Percentiles rank a stretch among this genome's conserved stretches.
Evolutionary conservation across 2,329 filamentous ascomycete genomes (phyloP).

Genomic region (Fusarium marasasianum): DNA sequence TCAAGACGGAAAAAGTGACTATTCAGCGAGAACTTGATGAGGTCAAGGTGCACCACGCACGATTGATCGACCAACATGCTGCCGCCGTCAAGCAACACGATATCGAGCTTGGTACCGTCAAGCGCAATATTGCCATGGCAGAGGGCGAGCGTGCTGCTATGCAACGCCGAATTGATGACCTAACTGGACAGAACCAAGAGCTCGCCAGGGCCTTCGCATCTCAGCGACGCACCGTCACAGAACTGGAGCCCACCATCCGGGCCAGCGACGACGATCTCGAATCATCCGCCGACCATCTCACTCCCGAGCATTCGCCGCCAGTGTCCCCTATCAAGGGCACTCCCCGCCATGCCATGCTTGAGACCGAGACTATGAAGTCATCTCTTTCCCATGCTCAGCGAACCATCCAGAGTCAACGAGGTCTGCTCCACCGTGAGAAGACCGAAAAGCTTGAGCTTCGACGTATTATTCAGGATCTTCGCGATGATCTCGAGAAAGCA

Average conservation of each 20-base stretch:
- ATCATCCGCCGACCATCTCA: slow-evolving; percentile 73
- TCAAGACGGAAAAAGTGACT: slow-evolving; percentile 78
- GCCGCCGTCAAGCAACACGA: slow-evolving; percentile 84
- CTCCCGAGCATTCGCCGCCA: slow-evolving; percentile 90
- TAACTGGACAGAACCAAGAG: slow-evolving; percentile 90
- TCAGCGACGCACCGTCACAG: slow-evolving; percentile 72
- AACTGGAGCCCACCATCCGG: slow-evolving; percentile 69
- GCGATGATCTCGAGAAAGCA: slow-evolving; percentile 85
- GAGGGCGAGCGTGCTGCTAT: slow-evolving; percentile 82
- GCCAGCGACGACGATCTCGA: slow-evolving; percentile 71
- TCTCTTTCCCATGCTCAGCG: slow-evolving; percentile 94
- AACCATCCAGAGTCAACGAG: slow-evolving; percentile 95
- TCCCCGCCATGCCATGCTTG: slow-evolving; percentile 88
- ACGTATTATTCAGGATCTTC: slow-evolving; percentile 92
- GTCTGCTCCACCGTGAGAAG: slow-evolving; percentile 96
- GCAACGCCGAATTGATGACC: slow-evolving; percentile 86
- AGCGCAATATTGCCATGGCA: slow-evolving; percentile 79
- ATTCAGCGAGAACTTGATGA: slow-evolving; percentile 92
- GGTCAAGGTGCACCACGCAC: slow-evolving; percentile 80
- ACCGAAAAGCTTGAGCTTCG: slow-evolving; percentile 97
- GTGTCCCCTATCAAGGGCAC: slow-evolving; percentile 91
- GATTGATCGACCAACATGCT: slow-evolving; percentile 82
- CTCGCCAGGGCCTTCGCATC: slow-evolving; percentile 84
- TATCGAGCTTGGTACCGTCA: slow-evolving; percentile 84
- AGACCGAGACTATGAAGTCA: slow-evolving; percentile 93